phyloP scores from a whole-genome alignment of 2,329 filamentous ascomycete genomes.

The Cladophialophora carrionii region DNA sequence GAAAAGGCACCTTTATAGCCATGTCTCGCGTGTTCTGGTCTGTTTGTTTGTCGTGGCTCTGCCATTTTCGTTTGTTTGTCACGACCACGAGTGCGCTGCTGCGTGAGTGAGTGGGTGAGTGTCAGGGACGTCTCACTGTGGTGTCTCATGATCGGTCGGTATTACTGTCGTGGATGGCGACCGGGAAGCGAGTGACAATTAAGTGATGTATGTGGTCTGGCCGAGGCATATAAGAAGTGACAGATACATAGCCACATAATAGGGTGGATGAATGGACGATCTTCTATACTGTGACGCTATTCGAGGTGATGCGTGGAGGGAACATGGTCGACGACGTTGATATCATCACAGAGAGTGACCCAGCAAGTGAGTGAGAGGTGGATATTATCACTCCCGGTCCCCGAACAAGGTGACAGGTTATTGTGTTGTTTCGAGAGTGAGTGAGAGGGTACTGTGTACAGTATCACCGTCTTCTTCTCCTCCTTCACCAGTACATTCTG shows the following conservation, averaged over 20 bases:
- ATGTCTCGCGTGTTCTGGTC: background rate
- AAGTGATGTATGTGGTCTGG: too few relatives aligned
- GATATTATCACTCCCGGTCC: background rate
- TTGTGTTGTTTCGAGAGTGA: background rate
- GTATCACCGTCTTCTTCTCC: too few relatives aligned
- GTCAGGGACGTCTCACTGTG: background rate
- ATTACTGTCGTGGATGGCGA: background rate
- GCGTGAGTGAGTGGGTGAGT: background rate
- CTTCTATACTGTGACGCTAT: background rate
- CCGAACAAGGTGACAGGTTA: background rate
- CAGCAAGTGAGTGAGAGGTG: background rate
- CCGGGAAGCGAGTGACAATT: background rate
- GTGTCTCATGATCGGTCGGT: background rate
- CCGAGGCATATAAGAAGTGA: too few relatives aligned
- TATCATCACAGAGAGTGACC: background rate
- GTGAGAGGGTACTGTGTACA: too few relatives aligned
- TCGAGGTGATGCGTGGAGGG: background rate
- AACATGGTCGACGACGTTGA: background rate
- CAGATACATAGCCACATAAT: too few relatives aligned
- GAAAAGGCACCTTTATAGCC: background rate
- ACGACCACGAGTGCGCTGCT: background rate
- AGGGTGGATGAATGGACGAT: background rate
- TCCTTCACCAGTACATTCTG: too few relatives aligned
- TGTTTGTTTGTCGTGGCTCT: background rate
- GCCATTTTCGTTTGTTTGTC: background rate